Percentiles rank a stretch among this genome's conserved stretches.
These are phyloP conservation scores for Isoetes taiwanensis DNA, from an alignment of 75 land plant species.

Conservation along the genomic window DNA sequence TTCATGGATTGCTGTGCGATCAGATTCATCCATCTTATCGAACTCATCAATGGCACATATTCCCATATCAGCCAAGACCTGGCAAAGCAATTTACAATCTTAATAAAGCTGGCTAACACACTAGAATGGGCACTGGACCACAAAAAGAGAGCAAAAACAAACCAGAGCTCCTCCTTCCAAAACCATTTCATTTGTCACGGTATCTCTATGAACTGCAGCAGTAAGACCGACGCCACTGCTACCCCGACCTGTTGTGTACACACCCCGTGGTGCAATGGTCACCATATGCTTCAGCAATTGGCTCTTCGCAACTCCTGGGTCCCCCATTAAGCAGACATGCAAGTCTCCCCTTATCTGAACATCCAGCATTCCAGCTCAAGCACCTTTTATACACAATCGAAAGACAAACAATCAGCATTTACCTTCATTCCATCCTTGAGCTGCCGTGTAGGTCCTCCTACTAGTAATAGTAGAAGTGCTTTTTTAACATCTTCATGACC, in stretches of 20 bases:
- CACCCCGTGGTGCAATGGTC: constrained; percentile 89
- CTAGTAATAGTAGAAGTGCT: constrained; percentile 82
- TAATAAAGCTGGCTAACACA: neutral
- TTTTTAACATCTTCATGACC: constrained; percentile 98
- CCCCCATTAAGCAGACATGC: constrained; percentile 98
- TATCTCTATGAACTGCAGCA: constrained; percentile 92
- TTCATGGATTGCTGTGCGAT: constrained; percentile 94
- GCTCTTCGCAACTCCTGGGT: constrained; percentile 99
- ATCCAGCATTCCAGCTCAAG: neutral
- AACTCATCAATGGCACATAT: constrained; percentile 99
- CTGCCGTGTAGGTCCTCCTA: constrained; percentile 89
- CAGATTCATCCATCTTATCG: constrained; percentile 97
- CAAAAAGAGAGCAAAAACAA: constrained; percentile 6
- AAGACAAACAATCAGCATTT: neutral
- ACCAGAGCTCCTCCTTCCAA: constrained; percentile 99
- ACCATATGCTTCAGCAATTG: constrained; percentile 95
- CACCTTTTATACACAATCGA: neutral
- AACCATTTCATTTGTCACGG: constrained; percentile 89
- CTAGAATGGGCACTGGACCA: neutral
- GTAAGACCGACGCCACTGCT: constrained; percentile 99
- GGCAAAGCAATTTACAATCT: constrained; percentile 1
- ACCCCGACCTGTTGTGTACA: constrained; percentile 89
- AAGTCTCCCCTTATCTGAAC: constrained; percentile 92
- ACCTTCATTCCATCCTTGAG: constrained; percentile 98
- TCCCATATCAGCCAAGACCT: constrained; percentile 99